phyloP scores from a whole-genome alignment of 257 asterid species.

The Solanum appendiculatum region DNA sequence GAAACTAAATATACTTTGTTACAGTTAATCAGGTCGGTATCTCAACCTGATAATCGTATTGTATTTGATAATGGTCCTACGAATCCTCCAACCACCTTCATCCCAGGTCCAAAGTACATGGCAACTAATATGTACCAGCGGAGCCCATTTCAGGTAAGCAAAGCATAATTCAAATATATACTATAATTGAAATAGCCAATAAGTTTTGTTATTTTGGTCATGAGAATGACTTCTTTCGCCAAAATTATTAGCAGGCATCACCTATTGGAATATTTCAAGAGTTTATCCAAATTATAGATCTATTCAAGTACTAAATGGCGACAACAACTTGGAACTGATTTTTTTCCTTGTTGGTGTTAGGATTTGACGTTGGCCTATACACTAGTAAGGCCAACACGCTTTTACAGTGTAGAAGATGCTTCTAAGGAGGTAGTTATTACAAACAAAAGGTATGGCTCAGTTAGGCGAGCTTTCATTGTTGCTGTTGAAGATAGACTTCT shows the following conservation, averaged over 20 bases:
- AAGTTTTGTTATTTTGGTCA: background rate
- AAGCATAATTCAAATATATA: background rate
- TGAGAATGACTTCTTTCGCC: background rate
- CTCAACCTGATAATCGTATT: background rate
- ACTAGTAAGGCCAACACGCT: slow-evolving; percentile 2
- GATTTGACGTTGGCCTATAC: slow-evolving; percentile 19
- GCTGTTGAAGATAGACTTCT: slow-evolving; percentile 7
- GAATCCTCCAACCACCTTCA: background rate
- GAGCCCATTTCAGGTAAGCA: background rate
- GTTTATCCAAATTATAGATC: background rate
- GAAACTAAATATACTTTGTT: background rate
- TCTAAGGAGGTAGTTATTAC: slow-evolving; percentile 1
- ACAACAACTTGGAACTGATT: background rate
- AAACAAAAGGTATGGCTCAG: slow-evolving; percentile 5
- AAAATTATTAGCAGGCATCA: background rate
- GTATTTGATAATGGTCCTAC: background rate
- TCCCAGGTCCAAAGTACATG: background rate
- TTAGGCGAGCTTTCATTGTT: slow-evolving; percentile 15
- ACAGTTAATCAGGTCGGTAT: background rate
- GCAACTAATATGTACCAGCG: background rate
- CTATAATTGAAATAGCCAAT: background rate
- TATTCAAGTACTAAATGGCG: background rate
- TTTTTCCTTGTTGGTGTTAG: background rate
- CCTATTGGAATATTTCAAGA: background rate
- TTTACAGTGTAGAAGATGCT: slow-evolving; percentile 3